Conservation (phyloP, 2,329 filamentous ascomycete species). For the Cladosporium sp. region DNA sequence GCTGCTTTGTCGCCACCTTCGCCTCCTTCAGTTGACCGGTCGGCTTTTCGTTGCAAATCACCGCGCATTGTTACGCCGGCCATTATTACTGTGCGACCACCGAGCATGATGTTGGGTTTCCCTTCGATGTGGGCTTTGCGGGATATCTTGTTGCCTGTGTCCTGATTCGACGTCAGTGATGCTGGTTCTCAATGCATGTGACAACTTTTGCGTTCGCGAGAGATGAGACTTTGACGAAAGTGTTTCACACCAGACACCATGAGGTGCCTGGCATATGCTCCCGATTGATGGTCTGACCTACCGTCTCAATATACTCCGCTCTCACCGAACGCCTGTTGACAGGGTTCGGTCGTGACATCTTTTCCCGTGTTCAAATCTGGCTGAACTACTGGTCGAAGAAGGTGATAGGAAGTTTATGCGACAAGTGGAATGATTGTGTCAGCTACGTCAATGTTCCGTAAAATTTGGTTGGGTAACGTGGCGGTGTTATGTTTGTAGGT, state of each 20-base stretch:
- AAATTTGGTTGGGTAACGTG: neutral
- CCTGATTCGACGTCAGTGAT: conserved; percentile 49
- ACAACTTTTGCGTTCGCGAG: neutral
- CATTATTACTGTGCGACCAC: conserved; percentile 90
- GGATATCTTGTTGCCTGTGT: conserved; percentile 97
- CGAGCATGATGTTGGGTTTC: conserved; percentile 96
- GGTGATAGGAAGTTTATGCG: too few species aligned
- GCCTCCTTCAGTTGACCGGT: conserved; percentile 27
- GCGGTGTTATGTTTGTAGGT: neutral
- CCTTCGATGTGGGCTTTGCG: conserved; percentile 87
- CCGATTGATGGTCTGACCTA: conserved; percentile 51
- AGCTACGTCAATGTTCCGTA: neutral
- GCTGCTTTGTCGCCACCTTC: conserved; percentile 20
- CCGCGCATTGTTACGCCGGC: conserved; percentile 91
- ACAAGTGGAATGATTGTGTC: too few species aligned
- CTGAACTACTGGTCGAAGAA: too few species aligned
- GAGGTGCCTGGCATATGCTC: too few species aligned
- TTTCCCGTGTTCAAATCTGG: neutral
- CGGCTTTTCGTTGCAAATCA: conserved; percentile 60
- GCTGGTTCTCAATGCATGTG: neutral
- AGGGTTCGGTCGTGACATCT: conserved; percentile 39
- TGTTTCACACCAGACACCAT: too few species aligned
- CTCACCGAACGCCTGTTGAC: conserved; percentile 59
- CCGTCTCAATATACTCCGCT: conserved; percentile 96
- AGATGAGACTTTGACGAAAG: too few species aligned